A percentile compares a stretch with the other conserved stretches of the same genome.
phyloP scores from a whole-genome alignment of 345 rosid species.

The Triadica sebifera region DNA sequence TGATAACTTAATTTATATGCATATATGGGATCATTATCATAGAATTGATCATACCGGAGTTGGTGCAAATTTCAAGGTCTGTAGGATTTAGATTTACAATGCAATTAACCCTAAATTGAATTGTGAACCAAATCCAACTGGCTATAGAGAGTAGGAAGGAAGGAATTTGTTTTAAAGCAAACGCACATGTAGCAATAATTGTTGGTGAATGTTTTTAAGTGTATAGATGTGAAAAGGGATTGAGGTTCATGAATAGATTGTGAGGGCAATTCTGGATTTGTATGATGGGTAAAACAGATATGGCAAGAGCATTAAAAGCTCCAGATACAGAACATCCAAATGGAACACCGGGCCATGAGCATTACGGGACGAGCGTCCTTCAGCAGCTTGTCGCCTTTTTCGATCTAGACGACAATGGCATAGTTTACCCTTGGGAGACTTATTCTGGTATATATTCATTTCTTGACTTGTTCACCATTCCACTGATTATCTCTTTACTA shows the following conservation, averaged over 20 bases:
- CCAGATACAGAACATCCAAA: constrained; percentile 60
- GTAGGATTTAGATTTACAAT: no score
- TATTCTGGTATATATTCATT: constrained; percentile 44
- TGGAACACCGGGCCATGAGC: constrained; percentile 59
- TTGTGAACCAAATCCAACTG: no score
- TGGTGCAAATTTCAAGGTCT: no score
- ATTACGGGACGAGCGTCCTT: constrained; percentile 60
- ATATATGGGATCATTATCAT: no score
- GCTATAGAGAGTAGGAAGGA: no score
- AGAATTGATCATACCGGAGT: no score
- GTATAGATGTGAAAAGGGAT: no score
- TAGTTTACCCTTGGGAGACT: constrained; percentile 97
- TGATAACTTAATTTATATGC: no score
- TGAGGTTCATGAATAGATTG: neutral
- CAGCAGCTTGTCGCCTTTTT: constrained; percentile 90
- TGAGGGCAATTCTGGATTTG: neutral
- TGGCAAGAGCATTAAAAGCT: constrained; percentile 76
- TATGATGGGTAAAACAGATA: constrained; percentile 34
- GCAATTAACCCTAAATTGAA: no score
- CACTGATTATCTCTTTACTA: neutral
- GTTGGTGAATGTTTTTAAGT: no score
- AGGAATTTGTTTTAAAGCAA: no score
- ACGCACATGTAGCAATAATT: no score
- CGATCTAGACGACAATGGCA: constrained; percentile 73
- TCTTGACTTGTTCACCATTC: neutral